These are phyloP conservation scores for Solanum medicagineum DNA, from an alignment of 257 asterid species.

Conservation along the genomic window DNA sequence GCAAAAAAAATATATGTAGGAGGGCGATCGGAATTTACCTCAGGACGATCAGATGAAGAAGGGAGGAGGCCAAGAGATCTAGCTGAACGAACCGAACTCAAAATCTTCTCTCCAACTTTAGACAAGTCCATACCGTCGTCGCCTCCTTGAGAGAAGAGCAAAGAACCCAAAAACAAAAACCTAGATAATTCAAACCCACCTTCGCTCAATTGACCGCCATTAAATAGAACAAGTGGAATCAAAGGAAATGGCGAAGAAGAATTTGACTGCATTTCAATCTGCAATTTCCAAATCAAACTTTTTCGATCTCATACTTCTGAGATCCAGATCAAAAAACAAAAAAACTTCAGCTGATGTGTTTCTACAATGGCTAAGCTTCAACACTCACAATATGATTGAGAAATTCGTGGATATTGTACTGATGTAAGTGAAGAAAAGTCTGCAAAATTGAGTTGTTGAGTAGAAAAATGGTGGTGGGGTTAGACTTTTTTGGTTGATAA, in stretches of 20 bases:
- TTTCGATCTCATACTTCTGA: background rate
- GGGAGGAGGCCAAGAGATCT: constrained; percentile 92
- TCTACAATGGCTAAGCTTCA: background rate
- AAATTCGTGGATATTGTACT: background rate
- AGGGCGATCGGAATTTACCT: constrained; percentile 27
- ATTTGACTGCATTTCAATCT: constrained; percentile 86
- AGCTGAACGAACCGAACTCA: constrained; percentile 98
- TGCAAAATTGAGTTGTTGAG: background rate
- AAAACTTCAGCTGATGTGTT: background rate
- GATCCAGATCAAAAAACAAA: background rate
- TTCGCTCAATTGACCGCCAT: constrained; percentile 55
- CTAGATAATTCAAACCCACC: constrained; percentile 88
- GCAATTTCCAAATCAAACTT: background rate
- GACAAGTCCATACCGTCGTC: constrained; percentile 93
- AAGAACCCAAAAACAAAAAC: constrained; percentile 79
- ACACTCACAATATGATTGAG: background rate
- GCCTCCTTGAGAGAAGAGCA: constrained; percentile 77
- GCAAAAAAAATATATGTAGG: background rate
- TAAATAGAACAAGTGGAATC: constrained; percentile 61
- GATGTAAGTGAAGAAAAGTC: background rate
- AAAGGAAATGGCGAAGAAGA: constrained; percentile 72
- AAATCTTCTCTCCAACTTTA: constrained; percentile 91
- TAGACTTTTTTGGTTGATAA: background rate
- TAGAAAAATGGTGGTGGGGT: background rate
- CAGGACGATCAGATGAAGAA: constrained; percentile 63